Conservation (phyloP, 192 early-diverging fungal genomes). For the Chytriomyces sp. region DNA sequence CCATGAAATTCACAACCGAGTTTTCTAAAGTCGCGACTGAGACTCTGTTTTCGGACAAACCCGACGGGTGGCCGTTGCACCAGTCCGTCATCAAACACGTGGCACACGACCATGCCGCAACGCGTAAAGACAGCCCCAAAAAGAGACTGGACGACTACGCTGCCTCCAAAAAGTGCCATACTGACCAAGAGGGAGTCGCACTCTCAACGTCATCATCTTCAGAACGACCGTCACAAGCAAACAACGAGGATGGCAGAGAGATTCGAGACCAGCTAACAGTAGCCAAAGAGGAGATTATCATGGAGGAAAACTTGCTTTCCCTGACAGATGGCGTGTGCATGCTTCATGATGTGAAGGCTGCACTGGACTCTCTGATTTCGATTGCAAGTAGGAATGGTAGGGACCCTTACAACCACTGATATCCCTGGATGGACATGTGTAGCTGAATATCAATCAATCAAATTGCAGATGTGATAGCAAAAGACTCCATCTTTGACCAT, state of each 20-base stretch:
- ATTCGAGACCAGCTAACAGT: slow-evolving; percentile 19
- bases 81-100: slow-evolving; percentile 10
- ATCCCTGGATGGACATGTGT: not conserved
- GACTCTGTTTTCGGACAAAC: not conserved
- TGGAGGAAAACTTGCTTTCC: slow-evolving; percentile 17
- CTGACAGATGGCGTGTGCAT: slow-evolving; percentile 11
- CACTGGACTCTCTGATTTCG: slow-evolving; percentile 7
- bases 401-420: too few species aligned
- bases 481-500: slow-evolving; percentile 33
- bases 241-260: slow-evolving; percentile 3
- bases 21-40: not conserved
- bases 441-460: not conserved
- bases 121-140: not conserved
- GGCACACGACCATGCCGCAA: not conserved
- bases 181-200: too few species aligned
- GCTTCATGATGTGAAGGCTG: not conserved
- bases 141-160: not conserved
- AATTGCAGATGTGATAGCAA: slow-evolving; percentile 7
- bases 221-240: not conserved
- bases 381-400: slow-evolving; percentile 7
- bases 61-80: slow-evolving; percentile 16
- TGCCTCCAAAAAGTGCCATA: not conserved
- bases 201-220: not conserved
- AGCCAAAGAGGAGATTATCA: slow-evolving; percentile 27
- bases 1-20: not conserved